Percentiles rank a stretch among this genome's conserved stretches.
Evolutionary conservation across 2,329 filamentous ascomycete genomes (phyloP).

Genomic region (Diaporthe eres): DNA sequence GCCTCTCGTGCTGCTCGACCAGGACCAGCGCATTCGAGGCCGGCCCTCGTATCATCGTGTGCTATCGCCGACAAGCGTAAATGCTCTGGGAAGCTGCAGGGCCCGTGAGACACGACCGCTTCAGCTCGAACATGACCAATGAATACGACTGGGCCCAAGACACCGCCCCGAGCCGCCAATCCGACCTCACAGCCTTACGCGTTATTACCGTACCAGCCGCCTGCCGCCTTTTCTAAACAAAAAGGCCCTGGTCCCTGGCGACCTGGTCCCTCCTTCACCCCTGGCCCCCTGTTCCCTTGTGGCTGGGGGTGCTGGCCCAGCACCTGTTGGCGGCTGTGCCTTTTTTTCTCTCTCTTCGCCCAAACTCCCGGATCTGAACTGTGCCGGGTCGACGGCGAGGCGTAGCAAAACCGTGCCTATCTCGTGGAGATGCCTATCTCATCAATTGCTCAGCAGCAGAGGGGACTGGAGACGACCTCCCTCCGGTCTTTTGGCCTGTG

Average conservation of each 20-base stretch:
- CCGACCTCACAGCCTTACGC: slow-evolving; percentile 29
- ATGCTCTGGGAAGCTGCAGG: slow-evolving; percentile 24
- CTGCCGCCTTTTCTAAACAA: background rate
- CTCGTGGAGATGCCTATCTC: background rate
- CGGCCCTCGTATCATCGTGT: slow-evolving; percentile 16
- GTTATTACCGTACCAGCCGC: slow-evolving; percentile 9
- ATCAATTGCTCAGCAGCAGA: background rate
- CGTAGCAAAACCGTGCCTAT: background rate
- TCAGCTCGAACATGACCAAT: slow-evolving; percentile 35
- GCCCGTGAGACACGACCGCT: slow-evolving; percentile 17
- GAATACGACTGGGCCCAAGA: slow-evolving; percentile 19
- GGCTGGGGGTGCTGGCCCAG: background rate
- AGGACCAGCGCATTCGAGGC: background rate
- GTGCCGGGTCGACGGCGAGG: background rate
- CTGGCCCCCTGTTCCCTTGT: slow-evolving; percentile 10
- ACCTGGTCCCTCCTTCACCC: background rate
- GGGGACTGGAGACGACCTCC: background rate
- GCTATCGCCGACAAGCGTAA: slow-evolving; percentile 4
- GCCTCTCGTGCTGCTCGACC: background rate
- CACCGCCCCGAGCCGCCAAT: slow-evolving; percentile 35
- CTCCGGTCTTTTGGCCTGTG: background rate
- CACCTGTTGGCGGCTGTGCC: slow-evolving; percentile 21
- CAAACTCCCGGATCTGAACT: background rate
- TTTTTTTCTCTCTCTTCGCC: background rate
- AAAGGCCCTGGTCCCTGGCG: slow-evolving; percentile 3